A percentile compares a stretch with the other conserved stretches of the same genome.
Evolutionary conservation across 768 basidiomycete genomes (phyloP).

Genomic region (Pleurotus cornucopiae): DNA sequence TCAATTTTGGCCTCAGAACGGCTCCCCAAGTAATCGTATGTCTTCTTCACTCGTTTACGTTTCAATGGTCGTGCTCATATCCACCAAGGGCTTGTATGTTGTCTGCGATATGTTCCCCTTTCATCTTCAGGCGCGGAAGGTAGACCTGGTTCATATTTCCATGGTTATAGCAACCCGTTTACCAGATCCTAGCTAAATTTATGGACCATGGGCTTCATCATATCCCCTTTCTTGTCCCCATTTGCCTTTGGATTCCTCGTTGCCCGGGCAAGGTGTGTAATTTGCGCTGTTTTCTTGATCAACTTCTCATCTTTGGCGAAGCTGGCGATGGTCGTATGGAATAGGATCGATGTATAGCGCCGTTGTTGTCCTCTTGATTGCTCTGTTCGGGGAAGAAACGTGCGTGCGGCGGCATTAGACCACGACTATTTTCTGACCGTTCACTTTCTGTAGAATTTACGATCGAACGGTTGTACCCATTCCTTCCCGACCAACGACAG

Average conservation of each 20-base stretch:
- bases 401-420: conserved; percentile 16
- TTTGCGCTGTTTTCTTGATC: not conserved
- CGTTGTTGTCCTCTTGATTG: conserved; percentile 36
- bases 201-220: conserved; percentile 49
- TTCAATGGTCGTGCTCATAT: not conserved
- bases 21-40: conserved; percentile 48
- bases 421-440: not conserved
- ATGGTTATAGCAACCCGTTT: not conserved
- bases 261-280: conserved; percentile 25
- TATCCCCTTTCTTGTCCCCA: conserved; percentile 42
- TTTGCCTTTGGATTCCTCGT: conserved; percentile 49
- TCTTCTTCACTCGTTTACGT: not conserved
- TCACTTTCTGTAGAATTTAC: conserved; percentile 25
- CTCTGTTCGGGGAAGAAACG: conserved; percentile 45
- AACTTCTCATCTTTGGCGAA: not conserved
- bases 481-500: conserved; percentile 21
- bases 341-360: conserved; percentile 41
- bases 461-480: conserved; percentile 37
- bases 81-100: conserved; percentile 37
- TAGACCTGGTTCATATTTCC: conserved; percentile 15
- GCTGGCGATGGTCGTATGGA: conserved; percentile 44
- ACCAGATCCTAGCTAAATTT: conserved; percentile 28
- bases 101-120: conserved; percentile 56
- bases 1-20: conserved; percentile 21
- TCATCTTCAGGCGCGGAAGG: conserved; percentile 53